Conservation (phyloP, 345 rosid genomes). For the Salix dunnii region DNA sequence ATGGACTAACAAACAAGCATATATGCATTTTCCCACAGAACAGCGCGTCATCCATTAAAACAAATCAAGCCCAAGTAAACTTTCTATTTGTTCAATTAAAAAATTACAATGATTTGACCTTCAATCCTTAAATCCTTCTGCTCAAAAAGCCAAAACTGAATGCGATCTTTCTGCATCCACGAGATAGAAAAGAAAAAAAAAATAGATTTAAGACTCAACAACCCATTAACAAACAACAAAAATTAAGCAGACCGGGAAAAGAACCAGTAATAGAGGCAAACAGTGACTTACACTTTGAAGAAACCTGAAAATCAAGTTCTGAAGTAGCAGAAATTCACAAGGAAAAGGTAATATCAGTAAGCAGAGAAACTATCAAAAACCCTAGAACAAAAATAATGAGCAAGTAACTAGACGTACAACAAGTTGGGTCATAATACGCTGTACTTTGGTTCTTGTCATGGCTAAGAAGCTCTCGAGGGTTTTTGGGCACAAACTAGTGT, state of each 20-base stretch:
- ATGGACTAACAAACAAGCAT: neutral
- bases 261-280: neutral
- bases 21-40: too few relatives aligned
- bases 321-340: slow-evolving; percentile 6
- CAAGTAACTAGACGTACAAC: slow-evolving; percentile 34
- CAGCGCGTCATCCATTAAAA: neutral
- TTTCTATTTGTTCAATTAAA: neutral
- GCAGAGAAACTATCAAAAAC: neutral
- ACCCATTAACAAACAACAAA: neutral
- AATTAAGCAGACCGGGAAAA: neutral
- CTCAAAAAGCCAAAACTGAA: slow-evolving; percentile 97
- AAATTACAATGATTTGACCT: slow-evolving; percentile 62
- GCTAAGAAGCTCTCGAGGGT: slow-evolving; percentile 21
- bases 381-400: neutral
- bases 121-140: slow-evolving; percentile 92
- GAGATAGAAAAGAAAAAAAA: neutral
- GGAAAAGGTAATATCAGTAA: neutral
- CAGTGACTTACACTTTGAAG: slow-evolving; percentile 74
- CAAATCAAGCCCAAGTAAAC: neutral
- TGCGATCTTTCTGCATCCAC: slow-evolving; percentile 73
- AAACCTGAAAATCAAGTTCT: slow-evolving; percentile 95
- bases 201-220: neutral
- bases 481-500: neutral
- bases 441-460: slow-evolving; percentile 89
- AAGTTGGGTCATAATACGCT: slow-evolving; percentile 81